A percentile compares a stretch with the other conserved stretches of the same genome.
Evolutionary conservation across 306 rosid species (phyloP).

Genomic region (Ceratonia siliqua): DNA sequence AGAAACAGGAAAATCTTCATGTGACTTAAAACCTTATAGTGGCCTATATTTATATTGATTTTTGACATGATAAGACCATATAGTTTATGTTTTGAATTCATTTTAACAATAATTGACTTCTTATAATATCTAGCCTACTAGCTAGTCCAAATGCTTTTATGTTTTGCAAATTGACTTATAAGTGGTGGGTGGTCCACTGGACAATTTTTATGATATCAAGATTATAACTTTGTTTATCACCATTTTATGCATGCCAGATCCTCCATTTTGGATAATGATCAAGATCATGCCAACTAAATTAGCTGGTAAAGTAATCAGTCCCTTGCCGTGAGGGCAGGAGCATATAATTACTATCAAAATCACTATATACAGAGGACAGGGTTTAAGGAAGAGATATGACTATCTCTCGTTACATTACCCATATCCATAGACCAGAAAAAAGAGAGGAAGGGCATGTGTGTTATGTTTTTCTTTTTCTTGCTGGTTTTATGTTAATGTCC

Average conservation of each 20-base stretch:
- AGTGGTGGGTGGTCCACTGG: conserved; percentile 16
- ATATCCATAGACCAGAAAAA: too few species aligned
- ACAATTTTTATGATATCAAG: neutral
- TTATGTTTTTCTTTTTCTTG: too few species aligned
- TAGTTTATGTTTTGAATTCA: neutral
- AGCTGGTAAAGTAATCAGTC: neutral
- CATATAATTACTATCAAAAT: too few species aligned
- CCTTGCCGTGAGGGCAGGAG: neutral
- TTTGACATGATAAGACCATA: neutral
- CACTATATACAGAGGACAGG: neutral
- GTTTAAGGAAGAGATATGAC: neutral
- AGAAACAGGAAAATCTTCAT: too few species aligned
- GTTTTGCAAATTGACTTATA: neutral
- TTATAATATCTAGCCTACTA: neutral
- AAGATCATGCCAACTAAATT: neutral
- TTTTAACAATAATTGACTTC: neutral
- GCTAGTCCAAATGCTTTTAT: neutral
- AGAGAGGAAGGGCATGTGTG: too few species aligned
- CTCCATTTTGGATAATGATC: neutral
- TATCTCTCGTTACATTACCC: neutral
- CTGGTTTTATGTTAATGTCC: neutral
- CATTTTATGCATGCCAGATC: neutral
- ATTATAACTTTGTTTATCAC: neutral
- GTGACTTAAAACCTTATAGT: too few species aligned
- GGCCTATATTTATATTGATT: neutral